Base-by-base conservation (phyloP, 192 early-diverging fungal genomes). In the Coemansia sp. region DNA sequence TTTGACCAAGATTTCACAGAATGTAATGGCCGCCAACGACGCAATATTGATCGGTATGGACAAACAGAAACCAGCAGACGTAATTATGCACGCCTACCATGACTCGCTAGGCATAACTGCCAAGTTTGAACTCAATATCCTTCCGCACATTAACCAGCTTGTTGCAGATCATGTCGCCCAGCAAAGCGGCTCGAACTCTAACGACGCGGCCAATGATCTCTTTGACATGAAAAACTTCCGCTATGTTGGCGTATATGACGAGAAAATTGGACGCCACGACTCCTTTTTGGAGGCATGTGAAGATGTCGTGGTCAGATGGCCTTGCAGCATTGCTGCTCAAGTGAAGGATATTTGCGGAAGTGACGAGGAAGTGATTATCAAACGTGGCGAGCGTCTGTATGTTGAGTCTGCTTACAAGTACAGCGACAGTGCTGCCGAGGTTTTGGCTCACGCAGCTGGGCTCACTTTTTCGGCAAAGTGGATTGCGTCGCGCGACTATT, bases 371-470 rank as follows among this genome's bases (percentile, higher is more conserved):
- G 57, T 93, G 21, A 45, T 52, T 0, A 65, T 97, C 15, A 72
- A 77, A 19, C 83, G 87, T 57, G 91, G 85, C 45, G 95, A 98
- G 67, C 73, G 92, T 11, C 91, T 98, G 62, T 90, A 92, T 69
- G 75, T 98, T 47, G 95, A 96, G 73, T 92, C 92, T 60, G 89
- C 90, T 1, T 89, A 92, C 86, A 97, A 97, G 82, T 96, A 90
- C 65, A 83, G 82, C 15, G 41, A 59, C 1, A 61, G 48, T 2
- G 92, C 92, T 55, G 80, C 86, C 2, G 59, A 71, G 4, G 49
- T 67, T 5, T 76, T 93, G 8, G 73, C 89, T 15, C 58, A 76
- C 22, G 39, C 69, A 9, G 65, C 77, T 19, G 80, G 83, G 2
- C 72, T 91, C 27, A 56, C 57, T 11, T 64, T 84, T 43, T 52